phyloP scores from a whole-genome alignment of 2,329 filamentous ascomycete species.

The Colletotrichum sp. region DNA sequence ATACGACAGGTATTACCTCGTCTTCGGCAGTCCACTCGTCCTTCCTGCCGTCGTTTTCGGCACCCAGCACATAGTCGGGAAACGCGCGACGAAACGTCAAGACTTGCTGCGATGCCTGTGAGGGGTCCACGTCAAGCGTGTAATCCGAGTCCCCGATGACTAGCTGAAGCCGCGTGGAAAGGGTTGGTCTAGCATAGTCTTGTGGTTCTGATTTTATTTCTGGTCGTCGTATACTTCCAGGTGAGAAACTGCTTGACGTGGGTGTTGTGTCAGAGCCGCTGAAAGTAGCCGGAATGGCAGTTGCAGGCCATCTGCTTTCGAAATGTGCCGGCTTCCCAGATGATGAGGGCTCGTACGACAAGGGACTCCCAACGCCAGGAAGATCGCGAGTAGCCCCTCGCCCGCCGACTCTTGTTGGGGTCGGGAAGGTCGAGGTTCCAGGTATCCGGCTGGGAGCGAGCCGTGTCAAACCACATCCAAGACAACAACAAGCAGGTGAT shows the following conservation, averaged over 20 bases:
- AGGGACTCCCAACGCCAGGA: constrained; percentile 21
- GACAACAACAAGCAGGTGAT: neutral
- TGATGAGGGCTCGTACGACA: constrained; percentile 19
- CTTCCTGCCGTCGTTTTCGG: neutral
- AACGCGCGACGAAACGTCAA: constrained; percentile 26
- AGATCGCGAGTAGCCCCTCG: neutral
- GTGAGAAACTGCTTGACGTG: neutral
- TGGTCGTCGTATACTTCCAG: neutral
- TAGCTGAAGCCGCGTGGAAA: neutral
- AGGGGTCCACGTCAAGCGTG: constrained; percentile 29
- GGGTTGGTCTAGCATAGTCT: neutral
- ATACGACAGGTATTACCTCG: neutral
- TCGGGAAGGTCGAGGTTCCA: constrained; percentile 8
- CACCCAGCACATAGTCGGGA: constrained; percentile 18
- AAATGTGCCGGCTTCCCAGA: neutral
- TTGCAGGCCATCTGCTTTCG: neutral
- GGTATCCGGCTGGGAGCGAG: constrained; percentile 2
- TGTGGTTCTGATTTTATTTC: neutral
- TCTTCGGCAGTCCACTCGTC: neutral
- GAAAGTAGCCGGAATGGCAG: neutral
- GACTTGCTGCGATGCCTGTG: constrained; percentile 31
- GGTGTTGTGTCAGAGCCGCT: neutral
- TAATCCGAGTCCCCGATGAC: neutral
- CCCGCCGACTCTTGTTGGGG: neutral
- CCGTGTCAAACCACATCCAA: neutral